Evolutionary conservation across 1,139 yeast species (phyloP), one percentile per base, ranked within the genome.

Genomic region (Magnusiomyces sp.): DNA sequence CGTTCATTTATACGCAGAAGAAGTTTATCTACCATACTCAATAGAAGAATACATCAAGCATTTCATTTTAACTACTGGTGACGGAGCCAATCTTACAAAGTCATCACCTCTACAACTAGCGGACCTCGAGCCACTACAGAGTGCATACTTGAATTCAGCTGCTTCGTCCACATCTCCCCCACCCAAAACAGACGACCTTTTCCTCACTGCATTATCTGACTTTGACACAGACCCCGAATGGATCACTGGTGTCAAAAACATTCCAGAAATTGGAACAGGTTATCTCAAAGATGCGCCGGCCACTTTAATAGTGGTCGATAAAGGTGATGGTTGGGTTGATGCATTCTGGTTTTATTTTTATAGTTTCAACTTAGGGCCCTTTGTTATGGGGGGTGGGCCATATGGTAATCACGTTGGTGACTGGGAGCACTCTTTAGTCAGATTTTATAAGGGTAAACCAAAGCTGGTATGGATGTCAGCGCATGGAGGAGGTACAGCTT

Each of bases 391-490:
- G 2, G 77, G 80, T 40, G 98, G 98, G 0, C 98, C 98, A 0
- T 92, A 84, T 70, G 98, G 98, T 0, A 86, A 90, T 62, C 98
- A 92, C 62, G 81, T 92, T 33, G 98, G 97, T 4, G 98, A 92
- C 69, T 92, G 98, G 98, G 98, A 92, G 60, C 98, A 92, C 65
- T 81, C 95, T 2, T 69, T 92, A 40, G 94, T 89, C 11, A 72
- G 98, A 34, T 92, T 86, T 64, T 77, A 81, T 58, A 76, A 84
- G 3, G 95, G 96, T 0, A 70, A 74, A 54, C 97, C 98, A 0
- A 74, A 81, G n/a, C 77, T 84, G 52, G 80, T 90, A n/a, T 92
- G 97, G 97, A 86, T 92, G 95, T 84, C 95, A 32, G 97, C 97
- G 0, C 98, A 92, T 67, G 95, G 97, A 1, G 97, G 97, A 10